Conservation (phyloP, 768 basidiomycete species). For the Tulasnella sp. region DNA sequence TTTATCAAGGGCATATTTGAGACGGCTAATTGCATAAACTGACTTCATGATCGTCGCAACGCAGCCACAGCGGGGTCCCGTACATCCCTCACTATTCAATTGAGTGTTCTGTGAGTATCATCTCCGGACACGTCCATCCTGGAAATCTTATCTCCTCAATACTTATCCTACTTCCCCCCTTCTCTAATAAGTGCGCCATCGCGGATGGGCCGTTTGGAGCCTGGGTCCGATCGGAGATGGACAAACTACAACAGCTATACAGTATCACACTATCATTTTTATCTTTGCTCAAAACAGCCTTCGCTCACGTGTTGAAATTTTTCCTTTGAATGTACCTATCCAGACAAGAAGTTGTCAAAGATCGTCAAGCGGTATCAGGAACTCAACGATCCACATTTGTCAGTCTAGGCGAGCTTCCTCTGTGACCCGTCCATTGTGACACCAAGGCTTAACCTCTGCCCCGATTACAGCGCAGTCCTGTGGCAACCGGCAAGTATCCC, state of each 20-base stretch:
- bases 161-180: not conserved
- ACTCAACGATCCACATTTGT: slow-evolving; percentile 17
- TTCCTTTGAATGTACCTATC: not conserved
- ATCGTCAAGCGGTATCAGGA: slow-evolving; percentile 18
- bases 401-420: not conserved
- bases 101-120: slow-evolving; percentile 14
- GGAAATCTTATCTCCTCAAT: not conserved
- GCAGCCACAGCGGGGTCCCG: slow-evolving; percentile 4
- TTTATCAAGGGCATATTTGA: not conserved
- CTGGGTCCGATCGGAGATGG: slow-evolving; percentile 15
- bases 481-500: slow-evolving; percentile 19
- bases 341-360: slow-evolving; percentile 14
- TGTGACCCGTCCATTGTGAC: not conserved
- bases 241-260: slow-evolving; percentile 14
- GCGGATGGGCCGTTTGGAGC: slow-evolving; percentile 13
- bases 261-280: not conserved
- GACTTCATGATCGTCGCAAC: not conserved
- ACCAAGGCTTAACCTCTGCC: not conserved
- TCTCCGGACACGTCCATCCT: too few species aligned
- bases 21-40: not conserved
- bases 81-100: slow-evolving; percentile 16
- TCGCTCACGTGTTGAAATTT: not conserved
- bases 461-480: slow-evolving; percentile 12
- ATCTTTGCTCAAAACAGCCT: not conserved
- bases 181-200: slow-evolving; percentile 14